phyloP scores from a whole-genome alignment of 2,329 filamentous ascomycete genomes.

The Dactylellina parvicollis region DNA sequence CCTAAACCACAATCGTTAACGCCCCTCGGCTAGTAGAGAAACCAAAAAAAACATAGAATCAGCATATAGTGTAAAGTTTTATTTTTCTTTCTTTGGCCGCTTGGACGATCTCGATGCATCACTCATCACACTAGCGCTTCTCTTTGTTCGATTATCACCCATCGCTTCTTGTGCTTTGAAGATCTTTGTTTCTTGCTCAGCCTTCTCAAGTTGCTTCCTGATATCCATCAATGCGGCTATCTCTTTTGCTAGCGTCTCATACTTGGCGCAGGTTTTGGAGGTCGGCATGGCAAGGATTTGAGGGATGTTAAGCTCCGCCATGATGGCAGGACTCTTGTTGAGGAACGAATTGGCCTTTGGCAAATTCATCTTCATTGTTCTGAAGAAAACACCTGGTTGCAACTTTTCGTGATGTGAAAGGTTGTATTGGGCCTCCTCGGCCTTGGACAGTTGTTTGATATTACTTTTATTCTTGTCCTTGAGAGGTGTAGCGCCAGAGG shows the following conservation, averaged over 20 bases:
- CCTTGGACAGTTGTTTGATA: slow-evolving; percentile 67
- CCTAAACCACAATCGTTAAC: not conserved
- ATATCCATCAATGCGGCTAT: slow-evolving; percentile 77
- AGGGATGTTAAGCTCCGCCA: slow-evolving; percentile 77
- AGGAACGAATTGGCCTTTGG: slow-evolving; percentile 79
- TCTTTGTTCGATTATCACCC: slow-evolving; percentile 17
- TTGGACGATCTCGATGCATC: slow-evolving; percentile 50
- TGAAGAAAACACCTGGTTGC: slow-evolving; percentile 86
- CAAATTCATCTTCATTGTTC: slow-evolving; percentile 82
- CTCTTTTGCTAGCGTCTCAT: slow-evolving; percentile 74
- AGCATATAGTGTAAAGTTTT: not conserved
- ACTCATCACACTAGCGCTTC: slow-evolving; percentile 46
- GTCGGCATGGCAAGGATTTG: slow-evolving; percentile 78
- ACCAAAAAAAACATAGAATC: not conserved
- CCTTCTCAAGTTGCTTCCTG: slow-evolving; percentile 78
- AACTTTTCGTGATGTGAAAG: slow-evolving; percentile 86
- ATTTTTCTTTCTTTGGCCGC: slow-evolving; percentile 52
- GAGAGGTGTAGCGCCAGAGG: slow-evolving; percentile 30
- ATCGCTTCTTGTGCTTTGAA: slow-evolving; percentile 56
- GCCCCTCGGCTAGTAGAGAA: not conserved
- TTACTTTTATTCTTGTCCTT: slow-evolving; percentile 52
- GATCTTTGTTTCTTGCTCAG: slow-evolving; percentile 65
- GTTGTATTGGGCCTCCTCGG: slow-evolving; percentile 82
- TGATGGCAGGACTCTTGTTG: slow-evolving; percentile 78
- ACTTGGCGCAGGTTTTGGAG: slow-evolving; percentile 74